Base-by-base conservation (phyloP, 2,329 filamentous ascomycete species). In the Aspergillus puulaauensis region DNA sequence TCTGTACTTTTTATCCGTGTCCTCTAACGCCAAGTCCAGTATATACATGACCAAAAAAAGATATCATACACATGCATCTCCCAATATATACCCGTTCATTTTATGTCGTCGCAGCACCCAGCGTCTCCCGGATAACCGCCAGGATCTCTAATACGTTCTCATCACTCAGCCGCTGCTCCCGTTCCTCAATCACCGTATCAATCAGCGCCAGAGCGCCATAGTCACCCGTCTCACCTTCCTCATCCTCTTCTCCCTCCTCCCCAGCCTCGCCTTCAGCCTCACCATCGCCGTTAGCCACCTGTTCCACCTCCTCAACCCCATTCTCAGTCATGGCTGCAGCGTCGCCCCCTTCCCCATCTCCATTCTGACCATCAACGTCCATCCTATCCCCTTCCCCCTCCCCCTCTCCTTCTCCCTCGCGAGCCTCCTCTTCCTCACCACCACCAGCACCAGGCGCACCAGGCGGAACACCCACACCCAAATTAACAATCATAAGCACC, bases 401-500 rank as follows among this genome's bases (percentile, higher is more conserved):
- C 21, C 0, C 40, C n/a, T 43, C 53, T 50, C 47, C 46, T 4
- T 45, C 41, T n/a, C 48, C 41, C 43, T 40, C 54, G 5, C 9
- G 27, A 31, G 9, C 40, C 17, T 43, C 53, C 51, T 46, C 46
- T 5, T 43, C 41, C n/a, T 46, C 41, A 43, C 37, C 54, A 6
- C 70, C 59, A 4, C 70, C 69, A 11, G 45, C 61, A 12, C 58
- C 58, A n/a, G 54, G 44, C 24, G 55, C 54, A 27, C 43, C 37
- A 14, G 58, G 17, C 15, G 46, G 31, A 35, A 48, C 17, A 14
- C 77, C 78, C 15, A 79, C 63, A 0, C 78, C 77, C 24, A 80
- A 63, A 58, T 80, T 80, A 19, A 80, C 62, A 51, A 80, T 73
- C 70, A 75, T 79, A 17, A 79, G 61, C 9, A 78, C 74, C 64